Conservation (phyloP, 805 yeast species). For the Blastobotrys muscicola region DNA sequence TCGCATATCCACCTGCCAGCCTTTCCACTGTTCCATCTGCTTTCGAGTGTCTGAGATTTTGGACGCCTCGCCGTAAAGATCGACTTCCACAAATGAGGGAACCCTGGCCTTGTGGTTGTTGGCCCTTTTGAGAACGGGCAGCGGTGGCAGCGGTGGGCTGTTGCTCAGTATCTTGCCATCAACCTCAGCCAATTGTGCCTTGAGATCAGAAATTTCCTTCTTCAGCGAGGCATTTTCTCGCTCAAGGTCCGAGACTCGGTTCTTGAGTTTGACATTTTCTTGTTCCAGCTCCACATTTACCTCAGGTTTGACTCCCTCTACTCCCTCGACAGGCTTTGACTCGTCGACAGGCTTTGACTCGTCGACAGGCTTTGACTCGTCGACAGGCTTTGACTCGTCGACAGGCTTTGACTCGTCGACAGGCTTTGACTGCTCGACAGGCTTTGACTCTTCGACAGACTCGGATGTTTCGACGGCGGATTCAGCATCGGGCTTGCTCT, state of each 20-base stretch:
- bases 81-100: constrained; percentile 27
- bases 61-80: constrained; percentile 38
- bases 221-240: constrained; percentile 31
- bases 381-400: constrained; percentile 6
- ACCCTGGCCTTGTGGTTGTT: constrained; percentile 4
- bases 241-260: constrained; percentile 28
- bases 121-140: constrained; percentile 2
- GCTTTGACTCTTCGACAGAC: constrained; percentile 11
- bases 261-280: constrained; percentile 28
- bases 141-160: constrained; percentile 10
- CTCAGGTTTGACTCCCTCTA: neutral
- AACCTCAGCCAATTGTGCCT: constrained; percentile 4
- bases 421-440: too few species aligned
- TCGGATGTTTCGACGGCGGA: constrained; percentile 15
- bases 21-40: constrained; percentile 61
- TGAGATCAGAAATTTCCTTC: constrained; percentile 18
- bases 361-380: constrained; percentile 6
- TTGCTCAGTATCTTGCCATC: constrained; percentile 19
- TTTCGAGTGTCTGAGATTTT: constrained; percentile 39
- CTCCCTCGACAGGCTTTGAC: neutral
- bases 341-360: constrained; percentile 12
- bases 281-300: constrained; percentile 21
- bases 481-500: constrained; percentile 5
- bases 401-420: constrained; percentile 7
- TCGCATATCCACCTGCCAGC: constrained; percentile 83